Base-by-base conservation (phyloP, 306 rosid species). In the Elaeagnus macrophylla region DNA sequence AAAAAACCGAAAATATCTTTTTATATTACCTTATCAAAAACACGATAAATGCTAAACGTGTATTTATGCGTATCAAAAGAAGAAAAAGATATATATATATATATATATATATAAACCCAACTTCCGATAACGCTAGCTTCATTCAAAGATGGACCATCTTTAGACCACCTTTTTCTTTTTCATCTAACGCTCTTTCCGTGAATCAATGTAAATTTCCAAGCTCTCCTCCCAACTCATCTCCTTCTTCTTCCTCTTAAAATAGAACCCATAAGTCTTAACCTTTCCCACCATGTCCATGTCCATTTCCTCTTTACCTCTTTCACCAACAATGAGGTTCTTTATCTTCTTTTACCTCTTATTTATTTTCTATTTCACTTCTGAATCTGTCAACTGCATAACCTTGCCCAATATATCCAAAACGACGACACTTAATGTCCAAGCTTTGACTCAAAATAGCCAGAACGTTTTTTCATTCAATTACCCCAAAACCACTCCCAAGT, bases 381-480 rank as follows among this genome's bases (percentile, higher is more conserved):
- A 51, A 18, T 13, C 11, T 10, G 62, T 56, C 10, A 75, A 56
- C 49, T 69, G 82, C 25, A 74, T 93, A 11, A 79, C 16, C 61
- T 53, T 49, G 15, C 67, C 64, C 0, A 47, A 6, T 1, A 11
- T 6, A 52, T 18, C 66, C 19, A 67, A 70, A 54, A 81, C 88
- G 58, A 56, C 88, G 12, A 11, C 72, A 7, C 82, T 88, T 57
- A 75, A 84, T 48, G 88, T 84, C 54, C 61, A 70, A 5, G 72
- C 83, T 36, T 67, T 82, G 25, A 68, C 79, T 37, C 66, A 45
- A 17, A 67, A 53, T 2, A 72, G 81, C 9, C 51, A 32, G 9
- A 66, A 45, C 9, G 42, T 47, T 48, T 39, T 73, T 39, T 35
- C 74, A 13, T 38, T 54, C 9, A 51, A 53, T n/a, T n/a, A n/a